Evolutionary conservation across 192 early-diverging fungal genomes (phyloP).

Genomic region (Coemansia sp.): DNA sequence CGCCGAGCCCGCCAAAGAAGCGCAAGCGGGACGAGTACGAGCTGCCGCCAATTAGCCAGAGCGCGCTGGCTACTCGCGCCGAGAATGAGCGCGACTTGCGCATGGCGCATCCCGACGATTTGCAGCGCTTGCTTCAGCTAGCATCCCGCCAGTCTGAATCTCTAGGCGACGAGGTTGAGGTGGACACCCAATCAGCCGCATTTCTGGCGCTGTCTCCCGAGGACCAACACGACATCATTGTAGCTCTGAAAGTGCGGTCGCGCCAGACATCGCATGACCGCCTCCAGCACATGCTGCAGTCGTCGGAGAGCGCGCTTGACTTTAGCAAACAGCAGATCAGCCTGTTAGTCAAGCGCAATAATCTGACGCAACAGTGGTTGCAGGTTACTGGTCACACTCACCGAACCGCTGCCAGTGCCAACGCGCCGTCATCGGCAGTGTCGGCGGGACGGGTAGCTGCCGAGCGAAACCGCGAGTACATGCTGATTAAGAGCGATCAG

Average conservation of each 20-base stretch:
- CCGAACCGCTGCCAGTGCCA: conserved; percentile 6
- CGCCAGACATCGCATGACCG: conserved; percentile 72
- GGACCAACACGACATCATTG: conserved; percentile 88
- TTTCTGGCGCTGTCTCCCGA: conserved; percentile 76
- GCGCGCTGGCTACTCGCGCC: conserved; percentile 23
- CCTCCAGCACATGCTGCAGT: conserved; percentile 65
- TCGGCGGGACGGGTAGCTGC: conserved; percentile 67
- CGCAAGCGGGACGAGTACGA: conserved; percentile 54
- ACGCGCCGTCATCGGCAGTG: neutral
- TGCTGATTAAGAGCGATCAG: conserved; percentile 82
- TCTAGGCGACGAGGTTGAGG: conserved; percentile 46
- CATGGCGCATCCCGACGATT: conserved; percentile 45
- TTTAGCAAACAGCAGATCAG: conserved; percentile 90
- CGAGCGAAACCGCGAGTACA: conserved; percentile 76
- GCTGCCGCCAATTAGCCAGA: conserved; percentile 23
- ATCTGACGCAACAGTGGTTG: conserved; percentile 74
- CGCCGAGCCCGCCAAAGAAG: conserved; percentile 31
- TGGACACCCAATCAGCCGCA: conserved; percentile 75
- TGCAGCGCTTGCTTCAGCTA: conserved; percentile 30
- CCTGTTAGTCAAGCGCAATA: conserved; percentile 75
- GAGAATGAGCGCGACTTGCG: conserved; percentile 36
- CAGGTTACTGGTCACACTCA: conserved; percentile 45
- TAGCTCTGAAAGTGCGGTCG: conserved; percentile 77
- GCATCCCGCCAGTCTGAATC: conserved; percentile 32
- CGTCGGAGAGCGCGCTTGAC: conserved; percentile 70